phyloP scores from a whole-genome alignment of 2,329 filamentous ascomycete genomes.

The Lachnellula occidentalis region DNA sequence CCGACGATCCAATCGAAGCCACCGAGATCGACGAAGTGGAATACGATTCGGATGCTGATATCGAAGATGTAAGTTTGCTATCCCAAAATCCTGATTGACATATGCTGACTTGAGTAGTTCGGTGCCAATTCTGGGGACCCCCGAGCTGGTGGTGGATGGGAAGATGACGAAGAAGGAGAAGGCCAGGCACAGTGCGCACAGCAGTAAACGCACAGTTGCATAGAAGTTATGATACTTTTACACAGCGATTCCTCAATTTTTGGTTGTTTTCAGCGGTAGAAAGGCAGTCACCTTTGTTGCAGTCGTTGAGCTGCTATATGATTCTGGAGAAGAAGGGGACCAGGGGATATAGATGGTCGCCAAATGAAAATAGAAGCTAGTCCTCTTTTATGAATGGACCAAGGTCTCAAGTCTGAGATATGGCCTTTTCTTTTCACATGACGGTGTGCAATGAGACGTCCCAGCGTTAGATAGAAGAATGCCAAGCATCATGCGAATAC shows the following conservation, averaged over 20 bases:
- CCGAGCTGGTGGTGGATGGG: constrained; percentile 59
- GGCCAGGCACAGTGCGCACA: constrained; percentile 57
- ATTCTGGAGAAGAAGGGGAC: background rate
- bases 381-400: background rate
- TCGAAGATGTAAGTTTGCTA: constrained; percentile 61
- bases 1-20: constrained; percentile 54
- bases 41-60: constrained; percentile 74
- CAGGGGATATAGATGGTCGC: background rate
- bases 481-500: no score
- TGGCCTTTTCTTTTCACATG: no score
- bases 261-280: background rate
- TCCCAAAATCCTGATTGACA: constrained; percentile 3
- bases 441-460: no score
- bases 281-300: background rate
- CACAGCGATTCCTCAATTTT: background rate
- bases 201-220: constrained; percentile 22
- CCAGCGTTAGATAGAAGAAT: no score
- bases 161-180: constrained; percentile 60
- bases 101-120: constrained; percentile 47
- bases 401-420: no score
- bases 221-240: constrained; percentile 3
- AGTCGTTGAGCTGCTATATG: background rate
- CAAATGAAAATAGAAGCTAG: background rate
- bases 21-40: constrained; percentile 83
- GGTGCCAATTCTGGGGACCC: constrained; percentile 67